phyloP scores from a whole-genome alignment of 805 yeast genomes.

The Candida xiaguanensis region DNA sequence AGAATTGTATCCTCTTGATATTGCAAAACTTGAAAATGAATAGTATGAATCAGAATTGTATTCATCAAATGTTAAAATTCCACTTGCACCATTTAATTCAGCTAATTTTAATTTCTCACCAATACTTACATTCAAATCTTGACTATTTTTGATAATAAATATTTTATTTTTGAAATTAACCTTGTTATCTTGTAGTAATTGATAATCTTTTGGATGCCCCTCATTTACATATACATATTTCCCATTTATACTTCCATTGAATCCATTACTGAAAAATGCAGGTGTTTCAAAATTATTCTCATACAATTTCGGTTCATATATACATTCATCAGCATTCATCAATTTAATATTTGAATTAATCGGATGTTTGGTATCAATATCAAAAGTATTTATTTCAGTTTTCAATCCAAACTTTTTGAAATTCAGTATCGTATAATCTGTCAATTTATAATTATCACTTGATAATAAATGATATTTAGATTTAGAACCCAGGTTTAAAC shows the following conservation, averaged over 20 bases:
- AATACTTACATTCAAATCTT: conserved; percentile 12
- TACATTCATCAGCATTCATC: conserved; percentile 18
- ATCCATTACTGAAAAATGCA: conserved; percentile 26
- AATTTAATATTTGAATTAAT: conserved; percentile 22
- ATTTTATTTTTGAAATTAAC: conserved; percentile 21
- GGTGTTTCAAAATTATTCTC: conserved; percentile 28
- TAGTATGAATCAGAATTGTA: conserved; percentile 9
- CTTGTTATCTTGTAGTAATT: conserved; percentile 15
- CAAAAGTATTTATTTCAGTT: conserved; percentile 15
- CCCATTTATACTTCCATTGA: conserved; percentile 21
- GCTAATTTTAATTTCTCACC: conserved; percentile 25
- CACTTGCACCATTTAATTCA: conserved; percentile 22
- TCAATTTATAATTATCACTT: conserved; percentile 23
- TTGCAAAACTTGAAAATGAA: conserved; percentile 9
- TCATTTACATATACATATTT: conserved; percentile 27
- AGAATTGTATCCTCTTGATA: conserved; percentile 18
- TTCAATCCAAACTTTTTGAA: conserved; percentile 28
- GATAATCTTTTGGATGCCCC: conserved; percentile 29
- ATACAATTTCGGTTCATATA: conserved; percentile 22
- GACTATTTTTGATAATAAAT: conserved; percentile 21
- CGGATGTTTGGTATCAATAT: conserved; percentile 19
- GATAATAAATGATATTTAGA: conserved; percentile 20
- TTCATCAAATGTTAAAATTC: conserved; percentile 20
- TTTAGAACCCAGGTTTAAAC: conserved; percentile 15
- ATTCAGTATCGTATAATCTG: conserved; percentile 19